These are phyloP conservation scores for Megacollybia platyphylla DNA, from an alignment of 1,284 basidiomycete species.

Conservation along the genomic window DNA sequence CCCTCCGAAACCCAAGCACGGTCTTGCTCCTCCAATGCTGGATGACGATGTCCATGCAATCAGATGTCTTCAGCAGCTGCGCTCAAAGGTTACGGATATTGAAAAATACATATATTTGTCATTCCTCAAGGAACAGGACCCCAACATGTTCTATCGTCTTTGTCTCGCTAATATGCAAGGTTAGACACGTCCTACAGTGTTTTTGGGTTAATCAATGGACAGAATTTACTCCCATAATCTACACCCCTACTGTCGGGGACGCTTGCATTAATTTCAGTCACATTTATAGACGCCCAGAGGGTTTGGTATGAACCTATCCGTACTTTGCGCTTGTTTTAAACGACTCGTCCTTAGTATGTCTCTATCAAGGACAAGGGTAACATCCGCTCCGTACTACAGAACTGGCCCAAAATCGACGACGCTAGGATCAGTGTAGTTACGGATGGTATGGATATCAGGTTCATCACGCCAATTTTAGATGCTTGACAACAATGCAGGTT, in stretches of 20 bases:
- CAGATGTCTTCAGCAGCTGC: slow-evolving; percentile 58
- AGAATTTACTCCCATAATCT: slow-evolving; percentile 77
- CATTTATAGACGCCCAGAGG: background rate
- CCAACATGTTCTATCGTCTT: slow-evolving; percentile 62
- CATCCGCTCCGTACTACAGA: slow-evolving; percentile 45
- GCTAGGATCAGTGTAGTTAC: slow-evolving; percentile 66
- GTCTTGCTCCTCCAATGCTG: slow-evolving; percentile 53
- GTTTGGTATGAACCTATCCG: slow-evolving; percentile 75
- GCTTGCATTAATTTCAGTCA: background rate
- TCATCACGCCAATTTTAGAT: slow-evolving; percentile 1
- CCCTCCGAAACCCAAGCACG: slow-evolving; percentile 33
- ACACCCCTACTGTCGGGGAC: slow-evolving; percentile 51
- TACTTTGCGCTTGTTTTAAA: slow-evolving; percentile 63
- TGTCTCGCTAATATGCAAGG: slow-evolving; percentile 31
- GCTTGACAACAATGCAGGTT: slow-evolving; percentile 22
- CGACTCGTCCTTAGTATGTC: slow-evolving; percentile 39
- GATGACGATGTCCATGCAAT: slow-evolving; percentile 39
- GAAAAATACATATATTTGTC: slow-evolving; percentile 79
- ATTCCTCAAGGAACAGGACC: slow-evolving; percentile 61
- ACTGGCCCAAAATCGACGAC: slow-evolving; percentile 40
- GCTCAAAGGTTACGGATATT: slow-evolving; percentile 59
- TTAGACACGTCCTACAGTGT: too few species aligned
- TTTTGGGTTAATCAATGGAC: slow-evolving; percentile 31
- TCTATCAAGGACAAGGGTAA: slow-evolving; percentile 62
- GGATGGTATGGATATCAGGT: slow-evolving; percentile 38